Base-by-base conservation (phyloP, 2,329 filamentous ascomycete species). In the Coniochaeta prunicola region DNA sequence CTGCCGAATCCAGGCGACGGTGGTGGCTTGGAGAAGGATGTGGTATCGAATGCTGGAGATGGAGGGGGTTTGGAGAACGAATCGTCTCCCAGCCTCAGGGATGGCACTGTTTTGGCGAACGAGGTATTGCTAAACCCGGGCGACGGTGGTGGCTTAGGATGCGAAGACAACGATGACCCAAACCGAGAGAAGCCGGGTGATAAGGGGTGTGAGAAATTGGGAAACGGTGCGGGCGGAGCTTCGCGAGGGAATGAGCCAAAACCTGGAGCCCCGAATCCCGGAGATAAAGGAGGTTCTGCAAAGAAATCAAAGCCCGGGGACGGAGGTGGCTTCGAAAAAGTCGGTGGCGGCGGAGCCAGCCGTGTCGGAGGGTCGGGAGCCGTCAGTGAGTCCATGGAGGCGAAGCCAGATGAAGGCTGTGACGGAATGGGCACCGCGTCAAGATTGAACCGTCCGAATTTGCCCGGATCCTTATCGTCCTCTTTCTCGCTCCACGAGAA, bases 401-500 rank as follows among this genome's bases (percentile, higher is more conserved):
- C 70, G 38, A 65, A 64, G 33, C 63, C 65, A 13, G 66, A 63
- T 48, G 67, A 67, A 13, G 69, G 64, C 40, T 71, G 69, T 15
- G 72, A 70, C 15, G 74, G 71, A 45, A 71, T 74, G 24, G 75
- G 71, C 24, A 74, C 69, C 53, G 73, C 66, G 26, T 71, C 67
- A 3, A 75, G 66, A 56, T 74, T 72, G 59, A 80, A 79, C 4
- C 73, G 73, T 17, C 72, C 73, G 54, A 71, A 71, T 33, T 69
- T 74, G 31, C 72, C 72, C 5, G 67, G 68, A 50, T 76, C 74
- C n/a, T 69, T 68, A 33, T 75, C 73, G 53, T 78, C 76, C 56
- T 80, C 77, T 56, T 76, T 73, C 59, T 80, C 76, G 9, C 76
- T 75, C 83, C 85, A 88, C 1, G 81, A 80, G 58, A 84, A 82